Base-by-base conservation (phyloP, 345 rosid species). In the Lagerstroemia speciosa region DNA sequence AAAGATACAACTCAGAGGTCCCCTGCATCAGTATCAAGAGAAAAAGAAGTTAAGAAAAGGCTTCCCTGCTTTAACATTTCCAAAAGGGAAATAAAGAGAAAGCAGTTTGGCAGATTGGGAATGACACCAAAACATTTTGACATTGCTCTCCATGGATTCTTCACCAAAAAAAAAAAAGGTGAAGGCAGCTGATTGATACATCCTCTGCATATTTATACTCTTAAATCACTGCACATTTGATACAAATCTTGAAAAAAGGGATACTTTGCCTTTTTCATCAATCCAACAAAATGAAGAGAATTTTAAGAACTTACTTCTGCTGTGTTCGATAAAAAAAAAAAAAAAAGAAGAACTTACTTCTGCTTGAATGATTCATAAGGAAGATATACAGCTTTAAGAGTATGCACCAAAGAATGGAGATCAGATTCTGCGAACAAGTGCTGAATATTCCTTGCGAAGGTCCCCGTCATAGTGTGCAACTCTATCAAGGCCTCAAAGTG, bases 401-500 rank as follows among this genome's bases (percentile, higher is more conserved):
- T 87, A 71, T 91, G 90, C 86, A 87, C 78, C 73, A 94, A 75
- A 77, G 88, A 82, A 71, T 77, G 84, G 36, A 91, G 65, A 80
- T 91, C 89, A 61, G 99, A 88, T 70, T 89, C 98, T 6, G 96
- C 88, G 81, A 91, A 94, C 68, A 89, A 75, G 76, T 91, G 95
- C 78, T 94, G 96, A 67, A 94, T 81, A 74, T 94, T 91, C 82
- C 93, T 85, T 19, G 90, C 96, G 74, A 94, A 94, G 46, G 82
- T 80, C 64, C 90, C 97, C 17, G 96, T 86, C 81, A 88, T 84
- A 72, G 85, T 89, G 77, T 94, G 99, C 72, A 94, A 84, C 29
- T 91, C 99, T 75, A 91, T 91, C 75, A 94, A 75, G 69, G 96
- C 85, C 79, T 88, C 96, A 62, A 94, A 88, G 77, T 94, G 99